Percentiles rank a stretch among this genome's conserved stretches.
phyloP scores from a whole-genome alignment of 2,329 filamentous ascomycete genomes.

The Talaromyces piceae region DNA sequence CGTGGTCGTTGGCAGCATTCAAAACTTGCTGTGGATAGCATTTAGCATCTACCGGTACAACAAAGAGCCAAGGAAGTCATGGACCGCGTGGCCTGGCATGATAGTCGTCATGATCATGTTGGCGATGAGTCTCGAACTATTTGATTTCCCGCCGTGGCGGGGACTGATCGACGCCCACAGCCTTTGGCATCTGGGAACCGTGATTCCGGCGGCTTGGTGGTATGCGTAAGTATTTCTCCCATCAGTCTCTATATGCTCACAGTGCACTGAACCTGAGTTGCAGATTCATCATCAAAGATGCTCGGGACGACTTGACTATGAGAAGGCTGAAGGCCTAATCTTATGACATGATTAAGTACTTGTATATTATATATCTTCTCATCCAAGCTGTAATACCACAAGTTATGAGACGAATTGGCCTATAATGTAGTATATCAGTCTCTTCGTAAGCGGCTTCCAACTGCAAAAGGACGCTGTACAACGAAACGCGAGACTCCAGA shows the following conservation, averaged over 20 bases:
- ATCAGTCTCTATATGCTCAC: conserved; percentile 20
- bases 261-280: conserved; percentile 10
- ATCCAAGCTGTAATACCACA: no score
- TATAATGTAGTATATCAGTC: no score
- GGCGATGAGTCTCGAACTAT: conserved; percentile 90
- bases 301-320: conserved; percentile 70
- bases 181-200: conserved; percentile 91
- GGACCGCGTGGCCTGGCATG: conserved; percentile 84
- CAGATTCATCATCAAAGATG: conserved; percentile 81
- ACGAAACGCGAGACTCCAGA: no score
- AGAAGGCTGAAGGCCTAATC: conserved; percentile 61
- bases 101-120: conserved; percentile 87
- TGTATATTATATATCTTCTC: neutral
- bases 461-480: no score
- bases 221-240: conserved; percentile 70
- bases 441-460: no score
- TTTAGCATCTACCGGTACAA: conserved; percentile 72
- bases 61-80: conserved; percentile 57
- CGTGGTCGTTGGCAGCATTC: conserved; percentile 68
- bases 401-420: no score
- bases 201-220: conserved; percentile 80
- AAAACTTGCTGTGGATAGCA: conserved; percentile 78
- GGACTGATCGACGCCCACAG: conserved; percentile 88
- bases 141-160: conserved; percentile 82
- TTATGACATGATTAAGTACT: neutral